These are phyloP conservation scores for Botrytis cinerea DNA, from an alignment of 2,329 filamentous ascomycete genomes.

Conservation along the genomic window DNA sequence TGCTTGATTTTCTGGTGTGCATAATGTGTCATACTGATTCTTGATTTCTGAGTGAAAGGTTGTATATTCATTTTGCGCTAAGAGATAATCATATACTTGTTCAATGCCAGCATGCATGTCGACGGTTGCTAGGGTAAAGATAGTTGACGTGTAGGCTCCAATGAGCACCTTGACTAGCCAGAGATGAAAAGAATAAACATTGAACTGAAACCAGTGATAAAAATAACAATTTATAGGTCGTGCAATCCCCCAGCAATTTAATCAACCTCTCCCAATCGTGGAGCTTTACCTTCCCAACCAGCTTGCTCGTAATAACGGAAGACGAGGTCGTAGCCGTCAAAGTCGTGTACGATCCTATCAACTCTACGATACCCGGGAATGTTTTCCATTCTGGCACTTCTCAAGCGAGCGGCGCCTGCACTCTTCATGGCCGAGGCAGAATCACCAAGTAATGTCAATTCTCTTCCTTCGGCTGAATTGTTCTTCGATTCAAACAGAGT, in stretches of 20 bases:
- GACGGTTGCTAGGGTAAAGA: not conserved
- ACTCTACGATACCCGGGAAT: conserved; percentile 86
- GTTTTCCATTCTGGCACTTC: conserved; percentile 59
- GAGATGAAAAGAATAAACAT: conserved; percentile 11
- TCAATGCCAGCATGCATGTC: not conserved
- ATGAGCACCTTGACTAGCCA: not conserved
- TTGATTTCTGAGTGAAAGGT: not conserved
- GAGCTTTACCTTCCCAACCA: conserved; percentile 57
- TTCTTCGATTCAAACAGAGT: conserved; percentile 92
- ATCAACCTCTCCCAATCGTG: conserved; percentile 41
- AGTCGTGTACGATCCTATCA: conserved; percentile 94
- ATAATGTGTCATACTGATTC: conserved; percentile 19
- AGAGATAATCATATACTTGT: not conserved
- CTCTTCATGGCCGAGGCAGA: conserved; percentile 44
- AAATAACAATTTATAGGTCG: not conserved
- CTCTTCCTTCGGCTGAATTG: conserved; percentile 38
- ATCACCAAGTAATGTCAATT: conserved; percentile 42
- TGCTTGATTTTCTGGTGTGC: conserved; percentile 4
- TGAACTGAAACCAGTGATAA: conserved; percentile 5
- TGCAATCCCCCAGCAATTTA: conserved; percentile 10
- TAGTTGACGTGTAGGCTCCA: not conserved
- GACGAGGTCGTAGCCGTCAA: conserved; percentile 95
- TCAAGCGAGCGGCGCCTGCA: conserved; percentile 46
- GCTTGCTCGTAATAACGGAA: conserved; percentile 96
- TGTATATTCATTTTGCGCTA: conserved; percentile 1